Evolutionary conservation across 108 stramenopile genomes (phyloP).

Genomic region (Hondaea fermentalgiana): DNA sequence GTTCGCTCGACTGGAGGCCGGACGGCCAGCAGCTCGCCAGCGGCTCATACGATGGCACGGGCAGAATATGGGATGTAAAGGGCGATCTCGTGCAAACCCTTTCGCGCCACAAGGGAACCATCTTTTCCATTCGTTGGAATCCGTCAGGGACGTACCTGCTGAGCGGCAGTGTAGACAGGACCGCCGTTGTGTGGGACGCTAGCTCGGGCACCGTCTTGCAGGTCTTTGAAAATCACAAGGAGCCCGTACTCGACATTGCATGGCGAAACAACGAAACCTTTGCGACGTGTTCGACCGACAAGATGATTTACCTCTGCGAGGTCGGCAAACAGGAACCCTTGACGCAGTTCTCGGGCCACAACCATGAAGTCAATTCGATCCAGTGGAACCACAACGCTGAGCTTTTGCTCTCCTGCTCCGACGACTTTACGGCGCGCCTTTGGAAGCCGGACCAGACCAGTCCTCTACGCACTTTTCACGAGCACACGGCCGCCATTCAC

Average conservation of each 20-base stretch:
- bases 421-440: conserved; percentile 28
- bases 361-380: conserved; percentile 29
- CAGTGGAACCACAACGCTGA: not conserved
- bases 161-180: conserved; percentile 13
- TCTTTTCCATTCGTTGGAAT: conserved; percentile 20
- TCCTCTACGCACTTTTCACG: not conserved
- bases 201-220: not conserved
- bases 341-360: conserved; percentile 5
- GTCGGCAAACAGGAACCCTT: not conserved
- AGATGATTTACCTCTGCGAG: not conserved
- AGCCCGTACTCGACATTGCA: conserved; percentile 26
- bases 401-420: conserved; percentile 17
- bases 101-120: not conserved
- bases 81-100: not conserved
- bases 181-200: conserved; percentile 18
- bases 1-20: conserved; percentile 11
- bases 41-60: conserved; percentile 26
- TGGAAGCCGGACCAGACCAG: conserved; percentile 22
- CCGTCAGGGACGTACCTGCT: not conserved
- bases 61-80: conserved; percentile 20
- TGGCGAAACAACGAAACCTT: conserved; percentile 26
- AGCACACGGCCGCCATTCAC: conserved; percentile 15
- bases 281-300: conserved; percentile 28
- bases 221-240: not conserved
- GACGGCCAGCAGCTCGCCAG: conserved; percentile 20